Percentiles rank a stretch among this genome's conserved stretches.
Evolutionary conservation across 164 flowering plant genomes (phyloP).

Genomic region (Stephania cephalantha): DNA sequence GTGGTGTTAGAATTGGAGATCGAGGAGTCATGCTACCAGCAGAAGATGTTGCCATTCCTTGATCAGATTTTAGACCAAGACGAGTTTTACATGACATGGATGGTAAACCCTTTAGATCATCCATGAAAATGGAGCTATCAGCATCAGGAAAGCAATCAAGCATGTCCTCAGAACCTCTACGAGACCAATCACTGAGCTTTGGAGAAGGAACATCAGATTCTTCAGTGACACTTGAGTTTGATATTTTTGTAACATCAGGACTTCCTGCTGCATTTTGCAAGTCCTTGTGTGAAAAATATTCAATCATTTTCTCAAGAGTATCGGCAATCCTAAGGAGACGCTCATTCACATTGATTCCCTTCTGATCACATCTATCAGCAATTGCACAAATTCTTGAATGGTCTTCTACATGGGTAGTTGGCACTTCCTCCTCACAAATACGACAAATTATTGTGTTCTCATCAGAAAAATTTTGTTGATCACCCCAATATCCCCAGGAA

Average conservation of each 20-base stretch:
- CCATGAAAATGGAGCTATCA: constrained; percentile 61
- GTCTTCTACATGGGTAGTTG: constrained; percentile 84
- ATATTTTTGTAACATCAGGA: constrained; percentile 80
- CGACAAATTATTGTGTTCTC: constrained; percentile 91
- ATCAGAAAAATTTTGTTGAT: constrained; percentile 57
- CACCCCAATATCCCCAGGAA: constrained; percentile 98
- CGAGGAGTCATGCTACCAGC: constrained; percentile 99
- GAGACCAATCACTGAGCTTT: constrained; percentile 90
- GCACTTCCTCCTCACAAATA: constrained; percentile 97
- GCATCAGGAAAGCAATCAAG: constrained; percentile 83
- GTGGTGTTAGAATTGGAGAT: constrained; percentile 88
- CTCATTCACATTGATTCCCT: constrained; percentile 85
- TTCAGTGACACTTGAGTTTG: constrained; percentile 89
- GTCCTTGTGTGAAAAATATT: constrained; percentile 68
- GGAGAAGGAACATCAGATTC: constrained; percentile 85
- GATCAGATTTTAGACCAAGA: constrained; percentile 98
- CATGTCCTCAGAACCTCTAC: constrained; percentile 97
- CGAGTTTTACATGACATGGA: constrained; percentile 90
- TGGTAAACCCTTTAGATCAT: constrained; percentile 82
- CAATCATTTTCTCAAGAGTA: constrained; percentile 88
- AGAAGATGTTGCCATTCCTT: constrained; percentile 96
- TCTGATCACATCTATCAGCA: constrained; percentile 96
- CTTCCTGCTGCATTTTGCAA: constrained; percentile 56
- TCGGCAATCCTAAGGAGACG: constrained; percentile 79
- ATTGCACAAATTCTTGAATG: constrained; percentile 94